A percentile compares a stretch with the other conserved stretches of the same genome.
These are phyloP conservation scores for Mycena amicta DNA, from an alignment of 768 basidiomycete species.

Conservation along the genomic window DNA sequence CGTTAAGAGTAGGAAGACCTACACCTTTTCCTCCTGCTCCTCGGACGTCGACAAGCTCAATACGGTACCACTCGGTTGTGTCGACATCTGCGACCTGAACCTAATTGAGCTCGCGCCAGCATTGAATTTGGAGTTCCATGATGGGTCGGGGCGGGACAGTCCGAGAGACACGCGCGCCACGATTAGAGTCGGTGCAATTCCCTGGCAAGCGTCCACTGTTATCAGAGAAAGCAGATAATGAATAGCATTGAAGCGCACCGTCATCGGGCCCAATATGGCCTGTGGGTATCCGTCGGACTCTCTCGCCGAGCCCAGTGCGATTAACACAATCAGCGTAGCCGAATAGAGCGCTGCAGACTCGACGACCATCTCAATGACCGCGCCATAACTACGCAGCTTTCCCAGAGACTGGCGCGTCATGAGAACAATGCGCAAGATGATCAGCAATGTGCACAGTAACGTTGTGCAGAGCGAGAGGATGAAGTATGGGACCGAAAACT, in stretches of 20 bases:
- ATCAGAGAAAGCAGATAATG: background rate
- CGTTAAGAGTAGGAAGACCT: too few species aligned
- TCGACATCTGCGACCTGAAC: too few species aligned
- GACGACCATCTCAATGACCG: conserved; percentile 9
- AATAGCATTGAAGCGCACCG: conserved; percentile 6
- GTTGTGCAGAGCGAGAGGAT: conserved; percentile 4
- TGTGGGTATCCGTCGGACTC: background rate
- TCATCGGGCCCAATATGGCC: conserved; percentile 1
- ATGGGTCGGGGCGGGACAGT: conserved; percentile 2
- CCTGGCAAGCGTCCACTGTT: background rate
- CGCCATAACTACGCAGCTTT: background rate
- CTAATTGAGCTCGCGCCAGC: too few species aligned
- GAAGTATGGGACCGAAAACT: conserved; percentile 6
- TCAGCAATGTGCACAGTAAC: background rate
- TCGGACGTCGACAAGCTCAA: too few species aligned
- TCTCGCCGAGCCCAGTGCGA: background rate
- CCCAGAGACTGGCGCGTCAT: background rate
- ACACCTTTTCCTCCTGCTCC: too few species aligned
- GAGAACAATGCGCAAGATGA: conserved; percentile 2
- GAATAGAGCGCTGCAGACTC: conserved; percentile 8
- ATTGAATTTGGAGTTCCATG: conserved; percentile 4
- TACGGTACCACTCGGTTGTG: too few species aligned
- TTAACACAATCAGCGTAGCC: background rate
- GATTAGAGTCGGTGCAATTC: conserved; percentile 6
- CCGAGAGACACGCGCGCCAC: conserved; percentile 8